These are phyloP conservation scores for Candida loeiensis DNA, from an alignment of 805 yeast genomes.

Conservation along the genomic window DNA sequence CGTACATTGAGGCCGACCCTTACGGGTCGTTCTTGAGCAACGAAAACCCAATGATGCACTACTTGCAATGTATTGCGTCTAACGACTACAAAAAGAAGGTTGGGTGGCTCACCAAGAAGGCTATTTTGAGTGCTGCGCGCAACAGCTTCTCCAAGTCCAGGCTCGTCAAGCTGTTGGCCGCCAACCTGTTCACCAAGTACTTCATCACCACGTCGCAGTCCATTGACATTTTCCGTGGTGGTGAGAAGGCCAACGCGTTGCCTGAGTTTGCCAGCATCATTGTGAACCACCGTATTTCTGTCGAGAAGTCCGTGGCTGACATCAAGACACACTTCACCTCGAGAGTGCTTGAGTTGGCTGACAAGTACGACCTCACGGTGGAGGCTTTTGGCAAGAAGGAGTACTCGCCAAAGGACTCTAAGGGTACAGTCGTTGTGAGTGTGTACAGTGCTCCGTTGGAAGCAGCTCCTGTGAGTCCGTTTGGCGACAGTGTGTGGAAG, in stretches of 20 bases:
- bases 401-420: slow-evolving; percentile 10
- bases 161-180: slow-evolving; percentile 17
- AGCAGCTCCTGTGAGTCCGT: slow-evolving; percentile 47
- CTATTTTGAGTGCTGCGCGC: slow-evolving; percentile 34
- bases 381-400: slow-evolving; percentile 19
- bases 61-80: slow-evolving; percentile 62
- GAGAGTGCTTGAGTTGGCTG: slow-evolving; percentile 25
- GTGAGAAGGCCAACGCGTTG: slow-evolving; percentile 39
- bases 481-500: slow-evolving; percentile 17
- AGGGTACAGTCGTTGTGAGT: slow-evolving; percentile 17
- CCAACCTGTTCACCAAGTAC: slow-evolving; percentile 23
- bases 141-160: slow-evolving; percentile 33
- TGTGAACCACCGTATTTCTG: slow-evolving; percentile 35
- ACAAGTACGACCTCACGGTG: slow-evolving; percentile 25
- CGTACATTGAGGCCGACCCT: slow-evolving; percentile 54
- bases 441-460: slow-evolving; percentile 24
- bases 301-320: slow-evolving; percentile 24
- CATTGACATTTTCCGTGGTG: slow-evolving; percentile 31
- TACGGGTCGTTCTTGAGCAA: slow-evolving; percentile 44
- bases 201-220: slow-evolving; percentile 34
- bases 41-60: slow-evolving; percentile 57
- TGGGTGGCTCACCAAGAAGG: slow-evolving; percentile 21
- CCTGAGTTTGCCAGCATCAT: slow-evolving; percentile 30
- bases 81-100: slow-evolving; percentile 30
- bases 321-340: slow-evolving; percentile 18